Evolutionary conservation across 1,139 yeast species (phyloP), one percentile per base, ranked within the genome.

Genomic region (Hyphopichia buzzinii): DNA sequence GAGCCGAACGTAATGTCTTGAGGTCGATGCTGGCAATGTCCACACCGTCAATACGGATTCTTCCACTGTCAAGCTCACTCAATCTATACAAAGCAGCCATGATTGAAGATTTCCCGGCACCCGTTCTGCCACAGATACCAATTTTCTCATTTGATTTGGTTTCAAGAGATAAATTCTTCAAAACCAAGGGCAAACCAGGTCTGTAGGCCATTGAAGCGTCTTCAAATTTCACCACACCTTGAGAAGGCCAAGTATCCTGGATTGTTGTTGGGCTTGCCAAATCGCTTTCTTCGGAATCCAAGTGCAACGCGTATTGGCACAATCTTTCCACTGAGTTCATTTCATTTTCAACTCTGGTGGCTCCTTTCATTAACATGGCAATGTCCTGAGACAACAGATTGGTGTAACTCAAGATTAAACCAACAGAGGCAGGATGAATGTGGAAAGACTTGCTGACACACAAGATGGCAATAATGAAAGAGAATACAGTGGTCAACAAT

Each of bases 111-210:
- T 79, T 79, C 47, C 84, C 84, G 29, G 84, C 83, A 53, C 84
- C 84, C 0, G 84, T 79, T 55, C 84, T 67, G 32, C 84, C 84
- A 61, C 83, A 78, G 38, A 79, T 74, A 44, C 83, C 83, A 42
- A 77, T 63, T 48, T 74, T 76, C 46, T 76, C 78, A 24, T 54
- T 49, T 8, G 64, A 58, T 22, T 49, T 47, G 22, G 65, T 47
- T 12, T 46, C 40, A 17, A 83, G 51, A 17, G 47, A 52, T 15
- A 66, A 55, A 12, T 42, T 36, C 23, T 44, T 45, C 31, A 52
- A 38, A 7, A 50, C 57, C 27, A 47, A 39, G 1, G 55, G 57
- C 28, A 50, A 41, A 0, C 47, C 52, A 3, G 52, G 50, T 25
- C 55, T 41, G 33, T 50, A 52, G 2, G 48, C 39, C 43, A 50